Evolutionary conservation across 225 moss, liverwort and hornwort species (phyloP), one percentile per base, ranked within the genome.

Genomic region (Antitrichia curtipendula): DNA sequence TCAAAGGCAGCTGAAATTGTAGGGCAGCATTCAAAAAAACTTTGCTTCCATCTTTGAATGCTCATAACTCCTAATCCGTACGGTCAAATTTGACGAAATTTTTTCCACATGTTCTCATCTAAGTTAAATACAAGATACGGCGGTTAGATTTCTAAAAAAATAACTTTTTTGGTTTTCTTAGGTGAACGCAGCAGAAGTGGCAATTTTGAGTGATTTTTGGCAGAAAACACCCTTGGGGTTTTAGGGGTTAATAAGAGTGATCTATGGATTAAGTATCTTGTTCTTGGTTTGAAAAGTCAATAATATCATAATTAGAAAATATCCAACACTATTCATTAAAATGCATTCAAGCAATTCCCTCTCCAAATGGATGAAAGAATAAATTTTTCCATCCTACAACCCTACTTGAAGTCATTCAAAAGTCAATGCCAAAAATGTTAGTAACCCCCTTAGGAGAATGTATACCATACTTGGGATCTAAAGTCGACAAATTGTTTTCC

Each of bases 391-490:
- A 25, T 70, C 25, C 5, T 41, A 27, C 70, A 41, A 28, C 3
- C 9, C 40, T 43, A 28, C 0, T 1, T 28, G 1, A 43, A 71
- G 9, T 4, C 43, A 71, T 27, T 41, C 9, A 71, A 43, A 43
- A 15, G 43, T 27, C 3, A 27, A 50, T 50, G 50, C 13, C 9
- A 43, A 43, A 27, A 66, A 3, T 0, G 0, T 3, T 0, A 0
- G 0, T 28, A 71, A 28, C 0, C 0, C 28, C 4, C 16, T 43
- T 9, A 27, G 2, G 1, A 3, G 8, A 40, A 28, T 43, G 10
- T 43, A 28, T 16, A 43, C 15, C 2, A 71, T 16, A 43, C 1
- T 1, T 0, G 1, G 0, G 9, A 6, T 9, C 5, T 2, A 71
- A 6, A 0, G 6, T 28, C 1, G 0, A 71, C 5, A 43, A 43